Conservation (phyloP, 768 basidiomycete genomes). For the Boletus tomentosulus region DNA sequence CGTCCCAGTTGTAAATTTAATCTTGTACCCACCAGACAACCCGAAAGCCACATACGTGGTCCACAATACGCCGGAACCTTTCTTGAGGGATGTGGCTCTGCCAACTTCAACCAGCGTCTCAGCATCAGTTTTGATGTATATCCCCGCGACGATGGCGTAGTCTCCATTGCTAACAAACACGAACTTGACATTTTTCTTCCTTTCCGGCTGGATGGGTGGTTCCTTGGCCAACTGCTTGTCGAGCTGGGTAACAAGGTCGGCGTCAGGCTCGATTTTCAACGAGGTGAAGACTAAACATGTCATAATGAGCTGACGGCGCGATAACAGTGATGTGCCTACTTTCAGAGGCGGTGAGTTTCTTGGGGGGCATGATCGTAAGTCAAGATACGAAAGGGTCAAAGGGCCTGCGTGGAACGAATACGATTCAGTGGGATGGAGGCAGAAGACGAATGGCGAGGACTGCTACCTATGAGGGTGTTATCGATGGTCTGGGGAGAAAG, state of each 20-base stretch:
- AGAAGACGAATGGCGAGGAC: not conserved
- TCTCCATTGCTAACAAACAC: not conserved
- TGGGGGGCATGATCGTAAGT: not conserved
- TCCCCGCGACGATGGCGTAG: not conserved
- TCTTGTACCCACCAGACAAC: not conserved
- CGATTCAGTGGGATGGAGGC: not conserved
- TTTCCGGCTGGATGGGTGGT: not conserved
- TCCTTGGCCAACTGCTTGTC: not conserved
- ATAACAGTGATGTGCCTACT: not conserved
- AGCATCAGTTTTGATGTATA: not conserved
- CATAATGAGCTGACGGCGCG: not conserved
- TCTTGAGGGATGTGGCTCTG: not conserved
- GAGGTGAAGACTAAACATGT: not conserved
- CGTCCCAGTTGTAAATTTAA: not conserved
- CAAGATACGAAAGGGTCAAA: not conserved
- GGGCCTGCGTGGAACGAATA: not conserved
- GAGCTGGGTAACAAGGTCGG: not conserved
- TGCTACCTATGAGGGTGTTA: not conserved
- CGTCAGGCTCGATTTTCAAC: not conserved
- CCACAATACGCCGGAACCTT: not conserved
- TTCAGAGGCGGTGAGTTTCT: not conserved
- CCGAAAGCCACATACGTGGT: not conserved
- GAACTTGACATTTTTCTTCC: not conserved
- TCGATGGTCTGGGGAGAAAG: not conserved
- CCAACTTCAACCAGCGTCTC: not conserved